Evolutionary conservation across 2,329 filamentous ascomycete genomes (phyloP).

Genomic region (Stromatinia cepivora): DNA sequence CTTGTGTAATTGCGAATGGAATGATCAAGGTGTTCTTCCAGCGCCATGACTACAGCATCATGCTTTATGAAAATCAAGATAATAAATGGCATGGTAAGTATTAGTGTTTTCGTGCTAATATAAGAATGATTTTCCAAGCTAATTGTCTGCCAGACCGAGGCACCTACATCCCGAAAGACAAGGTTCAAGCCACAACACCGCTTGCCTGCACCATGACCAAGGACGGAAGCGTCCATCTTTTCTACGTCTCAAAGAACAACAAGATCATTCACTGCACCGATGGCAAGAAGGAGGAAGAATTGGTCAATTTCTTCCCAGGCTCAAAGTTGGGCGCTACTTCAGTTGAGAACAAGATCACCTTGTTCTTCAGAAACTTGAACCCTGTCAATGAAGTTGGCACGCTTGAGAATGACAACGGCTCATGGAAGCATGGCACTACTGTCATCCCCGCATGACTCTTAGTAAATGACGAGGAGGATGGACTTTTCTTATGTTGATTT

Average conservation of each 20-base stretch:
- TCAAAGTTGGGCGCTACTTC: conserved; percentile 20
- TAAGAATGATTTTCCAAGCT: not conserved
- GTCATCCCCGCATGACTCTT: conserved; percentile 11
- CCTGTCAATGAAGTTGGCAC: conserved; percentile 15
- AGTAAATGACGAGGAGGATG: not conserved
- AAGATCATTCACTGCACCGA: conserved; percentile 6
- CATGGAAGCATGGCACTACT: conserved; percentile 3
- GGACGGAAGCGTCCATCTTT: conserved; percentile 12
- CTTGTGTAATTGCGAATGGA: not conserved
- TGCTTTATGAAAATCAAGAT: not conserved
- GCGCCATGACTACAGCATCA: conserved; percentile 17
- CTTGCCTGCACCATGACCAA: conserved; percentile 3
- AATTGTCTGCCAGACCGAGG: conserved; percentile 1
- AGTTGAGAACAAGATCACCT: conserved; percentile 14
- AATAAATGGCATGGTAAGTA: conserved; percentile 12
- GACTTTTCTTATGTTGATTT: conserved; percentile 5
- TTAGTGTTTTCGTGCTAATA: not conserved
- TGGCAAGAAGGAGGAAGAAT: not conserved
- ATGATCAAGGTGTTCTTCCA: conserved; percentile 13
- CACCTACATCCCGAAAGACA: not conserved
- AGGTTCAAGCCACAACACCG: conserved; percentile 18
- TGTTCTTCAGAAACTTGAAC: conserved; percentile 21
- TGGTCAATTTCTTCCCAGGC: conserved; percentile 15
- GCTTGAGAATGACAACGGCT: not conserved
- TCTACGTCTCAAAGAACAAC: not conserved